Percentiles rank a stretch among this genome's conserved stretches.
These are phyloP conservation scores for Ligustrum vulgare DNA, from an alignment of 257 asterid genomes.

Conservation along the genomic window DNA sequence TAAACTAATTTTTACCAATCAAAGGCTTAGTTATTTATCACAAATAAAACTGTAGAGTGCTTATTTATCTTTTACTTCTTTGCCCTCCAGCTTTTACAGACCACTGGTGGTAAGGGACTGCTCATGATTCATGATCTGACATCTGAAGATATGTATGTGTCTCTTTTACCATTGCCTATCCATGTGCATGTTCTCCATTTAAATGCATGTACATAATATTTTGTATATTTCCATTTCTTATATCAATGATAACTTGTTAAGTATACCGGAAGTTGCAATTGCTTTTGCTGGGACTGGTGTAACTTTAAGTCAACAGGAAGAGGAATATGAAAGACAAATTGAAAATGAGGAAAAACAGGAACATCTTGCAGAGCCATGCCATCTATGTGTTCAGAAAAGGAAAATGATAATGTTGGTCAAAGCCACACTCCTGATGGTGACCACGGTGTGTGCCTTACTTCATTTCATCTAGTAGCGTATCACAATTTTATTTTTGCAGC, in stretches of 20 bases:
- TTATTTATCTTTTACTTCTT: constrained; percentile 23
- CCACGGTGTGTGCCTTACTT: constrained; percentile 30
- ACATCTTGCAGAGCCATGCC: constrained; percentile 61
- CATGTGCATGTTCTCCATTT: constrained; percentile 18
- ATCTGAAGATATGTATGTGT: constrained; percentile 65
- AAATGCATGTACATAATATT: not conserved
- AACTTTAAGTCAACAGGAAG: constrained; percentile 51
- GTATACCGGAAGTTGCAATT: constrained; percentile 37
- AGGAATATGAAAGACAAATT: constrained; percentile 85
- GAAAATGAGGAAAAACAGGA: constrained; percentile 91
- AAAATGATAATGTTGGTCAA: constrained; percentile 48
- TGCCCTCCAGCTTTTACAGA: constrained; percentile 43
- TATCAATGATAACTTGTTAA: constrained; percentile 51
- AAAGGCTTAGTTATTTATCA: not conserved
- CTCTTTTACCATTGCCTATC: constrained; percentile 13
- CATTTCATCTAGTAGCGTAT: too few species aligned
- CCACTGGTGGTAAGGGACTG: constrained; percentile 45
- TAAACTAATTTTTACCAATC: too few species aligned
- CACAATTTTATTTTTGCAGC: too few species aligned
- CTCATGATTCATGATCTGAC: constrained; percentile 36
- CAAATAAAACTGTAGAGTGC: constrained; percentile 18
- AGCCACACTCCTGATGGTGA: constrained; percentile 47
- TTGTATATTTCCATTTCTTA: constrained; percentile 1
- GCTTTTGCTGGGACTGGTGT: constrained; percentile 45
- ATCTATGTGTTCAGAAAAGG: constrained; percentile 45